phyloP scores from a whole-genome alignment of 2,329 filamentous ascomycete genomes.

The Aspergillus ibericus region DNA sequence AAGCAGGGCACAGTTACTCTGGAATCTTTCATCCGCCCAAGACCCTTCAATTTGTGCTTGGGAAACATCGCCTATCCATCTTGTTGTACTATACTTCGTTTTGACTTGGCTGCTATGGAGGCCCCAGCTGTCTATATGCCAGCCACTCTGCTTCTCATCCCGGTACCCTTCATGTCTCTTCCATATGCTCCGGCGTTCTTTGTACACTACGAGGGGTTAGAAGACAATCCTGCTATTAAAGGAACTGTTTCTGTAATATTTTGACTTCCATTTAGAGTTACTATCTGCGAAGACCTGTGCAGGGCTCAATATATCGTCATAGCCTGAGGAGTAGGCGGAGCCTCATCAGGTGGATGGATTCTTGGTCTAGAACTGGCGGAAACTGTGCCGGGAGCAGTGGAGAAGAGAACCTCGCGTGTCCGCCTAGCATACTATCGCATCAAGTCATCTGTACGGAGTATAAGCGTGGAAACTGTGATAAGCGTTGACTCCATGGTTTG shows the following conservation, averaged over 20 bases:
- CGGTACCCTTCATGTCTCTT: conserved; percentile 6
- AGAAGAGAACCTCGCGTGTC: not conserved
- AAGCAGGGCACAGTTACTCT: not conserved
- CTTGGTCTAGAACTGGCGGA: not conserved
- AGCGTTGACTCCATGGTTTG: not conserved
- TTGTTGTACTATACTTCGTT: conserved; percentile 6
- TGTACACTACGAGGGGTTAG: conserved; percentile 21
- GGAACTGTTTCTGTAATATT: not conserved
- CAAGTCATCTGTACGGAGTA: not conserved
- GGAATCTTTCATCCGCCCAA: not conserved
- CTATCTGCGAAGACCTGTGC: not conserved
- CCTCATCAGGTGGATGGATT: not conserved
- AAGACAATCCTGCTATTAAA: conserved; percentile 2
- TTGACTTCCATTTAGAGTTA: not conserved
- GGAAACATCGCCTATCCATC: not conserved
- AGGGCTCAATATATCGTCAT: not conserved
- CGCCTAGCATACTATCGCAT: not conserved
- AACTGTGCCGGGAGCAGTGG: not conserved
- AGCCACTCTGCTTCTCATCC: conserved; percentile 10
- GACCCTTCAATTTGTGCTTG: not conserved
- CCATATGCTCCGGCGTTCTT: conserved; percentile 19
- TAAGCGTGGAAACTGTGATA: not conserved
- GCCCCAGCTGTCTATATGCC: conserved; percentile 2
- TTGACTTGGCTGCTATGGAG: conserved; percentile 3
- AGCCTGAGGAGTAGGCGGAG: not conserved